Evolutionary conservation across 2,329 filamentous ascomycete species (phyloP).

Genomic region (Polytolypa hystricis): DNA sequence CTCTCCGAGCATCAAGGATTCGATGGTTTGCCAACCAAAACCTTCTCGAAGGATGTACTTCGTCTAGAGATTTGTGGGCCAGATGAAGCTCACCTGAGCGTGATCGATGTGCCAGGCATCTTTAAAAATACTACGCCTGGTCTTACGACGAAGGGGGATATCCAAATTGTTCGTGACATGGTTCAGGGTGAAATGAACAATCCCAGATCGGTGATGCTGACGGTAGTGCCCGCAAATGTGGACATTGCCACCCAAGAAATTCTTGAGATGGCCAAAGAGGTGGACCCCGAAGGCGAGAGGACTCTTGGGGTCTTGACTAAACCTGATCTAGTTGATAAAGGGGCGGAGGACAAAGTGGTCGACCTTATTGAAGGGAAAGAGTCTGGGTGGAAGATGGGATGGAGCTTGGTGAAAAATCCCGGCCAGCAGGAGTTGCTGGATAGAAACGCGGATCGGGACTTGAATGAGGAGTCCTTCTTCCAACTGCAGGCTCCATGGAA

Average conservation of each 20-base stretch:
- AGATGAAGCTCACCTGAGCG: constrained; percentile 27
- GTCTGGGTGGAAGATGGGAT: constrained; percentile 19
- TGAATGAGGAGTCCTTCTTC: constrained; percentile 27
- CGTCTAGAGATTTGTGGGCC: constrained; percentile 35
- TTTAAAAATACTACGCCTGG: constrained; percentile 29
- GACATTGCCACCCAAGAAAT: constrained; percentile 40
- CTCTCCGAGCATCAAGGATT: constrained; percentile 11
- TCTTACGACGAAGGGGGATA: constrained; percentile 27
- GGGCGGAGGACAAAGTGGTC: constrained; percentile 19
- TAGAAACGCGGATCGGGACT: constrained; percentile 16
- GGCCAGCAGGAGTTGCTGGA: constrained; percentile 19
- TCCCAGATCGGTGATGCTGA: constrained; percentile 29
- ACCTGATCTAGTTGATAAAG: constrained; percentile 41
- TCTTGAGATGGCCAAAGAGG: constrained; percentile 27
- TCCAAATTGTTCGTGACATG: constrained; percentile 27
- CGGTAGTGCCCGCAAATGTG: constrained; percentile 33
- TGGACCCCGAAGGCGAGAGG: constrained; percentile 26
- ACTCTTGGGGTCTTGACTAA: constrained; percentile 46
- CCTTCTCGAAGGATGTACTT: constrained; percentile 34
- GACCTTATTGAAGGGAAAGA: constrained; percentile 18
- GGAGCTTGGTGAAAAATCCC: constrained; percentile 23
- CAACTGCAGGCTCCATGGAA: constrained; percentile 25
- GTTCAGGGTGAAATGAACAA: constrained; percentile 31
- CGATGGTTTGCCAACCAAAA: constrained; percentile 5
- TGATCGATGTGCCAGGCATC: constrained; percentile 39